Base-by-base conservation (phyloP, 2,329 filamentous ascomycete species). In the Clonostachys byssicola region DNA sequence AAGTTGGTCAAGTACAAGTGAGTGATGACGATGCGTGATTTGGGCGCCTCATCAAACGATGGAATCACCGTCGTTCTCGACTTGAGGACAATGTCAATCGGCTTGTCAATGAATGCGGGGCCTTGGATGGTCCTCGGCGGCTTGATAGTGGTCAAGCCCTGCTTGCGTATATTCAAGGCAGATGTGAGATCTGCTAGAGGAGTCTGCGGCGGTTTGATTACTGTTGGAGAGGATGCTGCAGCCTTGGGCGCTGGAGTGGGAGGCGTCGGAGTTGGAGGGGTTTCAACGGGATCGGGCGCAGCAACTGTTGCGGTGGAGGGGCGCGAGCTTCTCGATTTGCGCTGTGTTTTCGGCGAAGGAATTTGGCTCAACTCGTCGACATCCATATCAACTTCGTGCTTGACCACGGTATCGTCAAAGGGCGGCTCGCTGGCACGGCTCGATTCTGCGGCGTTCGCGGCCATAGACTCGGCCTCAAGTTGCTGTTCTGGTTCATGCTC, bases 1-100 rank as follows among this genome's bases (percentile, higher is more conserved):
- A 99, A 99, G 68, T 99, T 99, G 54, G 83, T 95, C 56, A 99
- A 77, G 50, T 95, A 85, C 43, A 99, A 75, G 62, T 96, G 90
- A 16, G 89, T 94, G 54, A 99, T 92, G 46, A 97, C 92, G 54
- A 94, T 92, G 46, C 94, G 87, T 45, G 90, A 75, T 64, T 92
- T 95, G 2, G 91, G 88, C 1, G 80, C 84, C n/a, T n/a, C n/a
- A n/a, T 95, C 88, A 40, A 89, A 81, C n/a, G 83, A 70, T 0
- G 80, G 78, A 23, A 83, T 74, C 60, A 81, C 77, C 60, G 86
- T 74, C 34, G 86, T 87, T 50, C 92, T 85, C 43, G 91, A 89
- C 67, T 95, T 92, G 49, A 95, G 75, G 43, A 95, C 84, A 55
- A 97, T 96, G 59, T 96, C 92, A 86, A 96, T 92, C 0, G 92